Percentiles rank a stretch among this genome's conserved stretches.
Evolutionary conservation across 73 alveolate genomes (phyloP).

Genomic region (Tetrahymena malaccensis): DNA sequence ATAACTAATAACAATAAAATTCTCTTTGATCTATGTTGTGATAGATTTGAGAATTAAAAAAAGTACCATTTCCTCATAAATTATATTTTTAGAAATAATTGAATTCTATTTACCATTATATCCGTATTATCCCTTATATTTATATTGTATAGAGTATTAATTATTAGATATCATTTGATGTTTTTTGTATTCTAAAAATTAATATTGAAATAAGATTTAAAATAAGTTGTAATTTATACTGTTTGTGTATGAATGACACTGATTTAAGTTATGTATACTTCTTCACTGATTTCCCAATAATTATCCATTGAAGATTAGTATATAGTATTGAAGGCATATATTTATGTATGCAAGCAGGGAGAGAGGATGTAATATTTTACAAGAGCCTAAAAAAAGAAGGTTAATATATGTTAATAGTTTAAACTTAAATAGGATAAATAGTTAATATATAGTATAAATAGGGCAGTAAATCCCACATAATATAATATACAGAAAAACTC

Average conservation of each 20-base stretch:
- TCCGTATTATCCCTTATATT: neutral
- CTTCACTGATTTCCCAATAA: neutral
- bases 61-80: neutral
- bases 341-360: too few relatives aligned
- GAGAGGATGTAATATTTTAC: neutral
- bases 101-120: neutral
- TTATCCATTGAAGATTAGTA: neutral
- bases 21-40: neutral
- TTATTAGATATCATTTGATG: neutral
- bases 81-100: neutral
- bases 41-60: neutral
- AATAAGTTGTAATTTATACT: neutral
- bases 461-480: neutral
- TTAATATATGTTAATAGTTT: neutral
- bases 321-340: neutral
- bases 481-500: neutral
- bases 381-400: neutral
- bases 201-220: neutral
- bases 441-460: neutral
- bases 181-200: neutral
- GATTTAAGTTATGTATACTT: neutral
- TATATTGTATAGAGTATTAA: neutral
- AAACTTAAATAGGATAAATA: neutral
- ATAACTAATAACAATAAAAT: too few relatives aligned
- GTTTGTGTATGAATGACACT: neutral